These are phyloP conservation scores for Heteromeles arbutifolia DNA, from an alignment of 306 rosid genomes.

Conservation along the genomic window DNA sequence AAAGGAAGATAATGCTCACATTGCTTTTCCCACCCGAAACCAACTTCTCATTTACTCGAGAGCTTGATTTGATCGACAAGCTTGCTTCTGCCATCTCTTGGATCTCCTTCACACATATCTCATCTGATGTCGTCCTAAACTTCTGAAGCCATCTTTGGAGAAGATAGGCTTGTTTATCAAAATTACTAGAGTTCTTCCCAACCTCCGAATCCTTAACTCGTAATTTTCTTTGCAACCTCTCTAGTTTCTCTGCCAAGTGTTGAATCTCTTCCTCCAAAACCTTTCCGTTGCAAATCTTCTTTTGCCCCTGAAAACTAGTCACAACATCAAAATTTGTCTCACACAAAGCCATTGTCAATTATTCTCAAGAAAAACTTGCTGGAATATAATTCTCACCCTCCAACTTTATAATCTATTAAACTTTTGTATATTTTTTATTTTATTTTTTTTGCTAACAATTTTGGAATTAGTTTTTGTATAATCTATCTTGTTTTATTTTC, in stretches of 20 bases:
- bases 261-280: constrained; percentile 62
- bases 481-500: too few relatives aligned
- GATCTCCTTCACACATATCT: constrained; percentile 43
- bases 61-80: constrained; percentile 32
- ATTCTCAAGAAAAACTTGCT: background rate
- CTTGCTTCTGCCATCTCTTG: constrained; percentile 59
- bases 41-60: constrained; percentile 28
- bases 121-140: constrained; percentile 51
- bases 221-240: constrained; percentile 54
- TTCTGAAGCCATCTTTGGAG: constrained; percentile 51
- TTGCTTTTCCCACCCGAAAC: constrained; percentile 54
- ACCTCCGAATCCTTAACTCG: constrained; percentile 25
- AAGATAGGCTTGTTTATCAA: constrained; percentile 53
- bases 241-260: constrained; percentile 51
- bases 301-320: constrained; percentile 54
- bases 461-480: too few relatives aligned
- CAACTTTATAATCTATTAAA: too few relatives aligned
- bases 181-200: constrained; percentile 33
- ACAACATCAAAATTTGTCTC: background rate
- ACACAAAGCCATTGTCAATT: background rate
- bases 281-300: constrained; percentile 55
- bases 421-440: too few relatives aligned
- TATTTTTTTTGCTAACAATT: too few relatives aligned
- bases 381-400: background rate
- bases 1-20: constrained; percentile 33